Percentiles rank a stretch among this genome's conserved stretches.
Evolutionary conservation across 768 basidiomycete species (phyloP).

Genomic region (Sistotremastrum suecicum): DNA sequence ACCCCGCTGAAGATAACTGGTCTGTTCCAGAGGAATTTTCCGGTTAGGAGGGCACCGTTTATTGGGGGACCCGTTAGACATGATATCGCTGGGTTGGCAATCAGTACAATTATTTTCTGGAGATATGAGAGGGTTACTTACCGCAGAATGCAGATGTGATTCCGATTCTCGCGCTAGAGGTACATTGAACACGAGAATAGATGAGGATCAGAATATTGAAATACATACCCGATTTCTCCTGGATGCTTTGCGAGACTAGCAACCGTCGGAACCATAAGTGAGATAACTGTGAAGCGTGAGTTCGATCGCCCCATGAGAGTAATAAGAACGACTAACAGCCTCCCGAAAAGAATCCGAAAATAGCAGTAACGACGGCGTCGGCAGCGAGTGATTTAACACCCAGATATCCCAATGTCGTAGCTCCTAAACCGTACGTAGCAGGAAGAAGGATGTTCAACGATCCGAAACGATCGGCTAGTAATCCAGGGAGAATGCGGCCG

Average conservation of each 20-base stretch:
- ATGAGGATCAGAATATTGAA: too few relatives aligned
- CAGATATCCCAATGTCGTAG: constrained; percentile 30
- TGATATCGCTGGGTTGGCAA: too few relatives aligned
- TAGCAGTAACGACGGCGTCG: constrained; percentile 23
- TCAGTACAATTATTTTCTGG: too few relatives aligned
- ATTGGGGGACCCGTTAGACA: constrained; percentile 34
- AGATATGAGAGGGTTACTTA: too few relatives aligned
- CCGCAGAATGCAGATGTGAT: too few relatives aligned
- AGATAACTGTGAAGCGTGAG: too few relatives aligned
- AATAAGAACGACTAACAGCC: constrained; percentile 13
- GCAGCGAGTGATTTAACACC: constrained; percentile 21
- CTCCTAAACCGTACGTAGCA: constrained; percentile 16
- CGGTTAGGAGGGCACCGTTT: constrained; percentile 39
- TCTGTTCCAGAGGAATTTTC: constrained; percentile 42
- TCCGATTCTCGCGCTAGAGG: too few relatives aligned
- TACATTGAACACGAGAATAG: too few relatives aligned
- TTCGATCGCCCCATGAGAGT: too few relatives aligned
- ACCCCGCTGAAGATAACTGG: constrained; percentile 40
- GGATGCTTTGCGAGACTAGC: too few relatives aligned
- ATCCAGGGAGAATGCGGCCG: constrained; percentile 35
- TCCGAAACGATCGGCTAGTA: constrained; percentile 28
- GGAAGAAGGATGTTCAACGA: constrained; percentile 28
- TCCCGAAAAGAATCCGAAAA: constrained; percentile 36
- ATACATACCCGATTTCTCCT: too few relatives aligned
- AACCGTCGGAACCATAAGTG: too few relatives aligned